Percentiles rank a stretch among this genome's conserved stretches.
These are phyloP conservation scores for Lantana camara DNA, from an alignment of 257 asterid genomes.

Conservation along the genomic window DNA sequence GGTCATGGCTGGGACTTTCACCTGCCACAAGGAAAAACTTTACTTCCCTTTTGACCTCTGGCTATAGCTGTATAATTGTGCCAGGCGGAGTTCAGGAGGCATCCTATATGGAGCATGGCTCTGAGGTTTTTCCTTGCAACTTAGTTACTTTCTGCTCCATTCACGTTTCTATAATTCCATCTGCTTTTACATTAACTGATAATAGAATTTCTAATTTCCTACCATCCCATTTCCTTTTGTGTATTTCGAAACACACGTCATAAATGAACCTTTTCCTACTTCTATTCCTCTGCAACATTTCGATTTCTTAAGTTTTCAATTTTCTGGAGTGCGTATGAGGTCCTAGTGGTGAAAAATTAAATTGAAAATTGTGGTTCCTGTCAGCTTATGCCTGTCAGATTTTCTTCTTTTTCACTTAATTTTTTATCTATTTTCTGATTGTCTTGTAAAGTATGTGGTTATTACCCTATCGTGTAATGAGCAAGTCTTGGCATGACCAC, in stretches of 20 bases:
- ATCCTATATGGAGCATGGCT: slow-evolving; percentile 73
- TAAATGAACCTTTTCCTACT: slow-evolving; percentile 12
- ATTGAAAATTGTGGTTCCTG: background rate
- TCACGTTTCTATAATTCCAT: slow-evolving; percentile 5
- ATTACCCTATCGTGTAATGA: background rate
- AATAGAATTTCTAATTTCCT: background rate
- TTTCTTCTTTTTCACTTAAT: slow-evolving; percentile 1
- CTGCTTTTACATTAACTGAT: slow-evolving; percentile 17
- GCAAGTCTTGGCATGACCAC: background rate
- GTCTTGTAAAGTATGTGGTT: background rate
- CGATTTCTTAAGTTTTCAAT: background rate
- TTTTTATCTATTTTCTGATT: background rate
- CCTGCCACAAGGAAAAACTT: slow-evolving; percentile 76
- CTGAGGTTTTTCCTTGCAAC: slow-evolving; percentile 62
- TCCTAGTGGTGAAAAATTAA: slow-evolving; percentile 8
- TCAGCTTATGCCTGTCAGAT: slow-evolving; percentile 2
- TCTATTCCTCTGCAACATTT: background rate
- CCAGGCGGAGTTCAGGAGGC: slow-evolving; percentile 98
- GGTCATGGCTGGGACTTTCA: slow-evolving; percentile 95
- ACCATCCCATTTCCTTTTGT: slow-evolving; percentile 11
- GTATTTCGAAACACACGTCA: slow-evolving; percentile 6
- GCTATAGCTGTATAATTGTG: slow-evolving; percentile 83
- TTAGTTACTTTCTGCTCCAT: slow-evolving; percentile 19
- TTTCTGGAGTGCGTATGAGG: slow-evolving; percentile 6
- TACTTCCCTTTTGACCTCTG: slow-evolving; percentile 68